phyloP scores from a whole-genome alignment of 2,329 filamentous ascomycete species.

The Aspergillus neotritici region DNA sequence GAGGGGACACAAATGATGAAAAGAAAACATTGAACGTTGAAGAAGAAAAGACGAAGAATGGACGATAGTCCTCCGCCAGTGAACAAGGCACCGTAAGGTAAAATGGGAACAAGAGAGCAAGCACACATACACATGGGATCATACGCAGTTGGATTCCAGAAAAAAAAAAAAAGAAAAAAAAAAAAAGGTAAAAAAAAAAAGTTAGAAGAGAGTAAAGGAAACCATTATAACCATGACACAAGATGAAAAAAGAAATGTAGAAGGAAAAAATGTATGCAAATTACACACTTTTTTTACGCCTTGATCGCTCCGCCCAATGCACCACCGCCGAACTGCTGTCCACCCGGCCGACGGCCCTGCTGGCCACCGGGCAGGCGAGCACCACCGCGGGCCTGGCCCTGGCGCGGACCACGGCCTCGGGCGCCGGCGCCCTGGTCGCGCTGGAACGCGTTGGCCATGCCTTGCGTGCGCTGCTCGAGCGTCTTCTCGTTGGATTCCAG shows the following conservation, averaged over 20 bases:
- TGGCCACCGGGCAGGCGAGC: conserved; percentile 35
- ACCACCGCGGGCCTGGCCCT: conserved; percentile 35
- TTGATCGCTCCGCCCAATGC: conserved; percentile 49
- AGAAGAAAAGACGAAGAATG: conserved; percentile 3
- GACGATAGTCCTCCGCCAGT: conserved; percentile 1
- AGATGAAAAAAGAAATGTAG: conserved; percentile 15
- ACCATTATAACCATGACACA: conserved; percentile 18
- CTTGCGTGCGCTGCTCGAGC: conserved; percentile 92
- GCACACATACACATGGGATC: conserved; percentile 14
- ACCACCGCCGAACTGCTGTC: conserved; percentile 47
- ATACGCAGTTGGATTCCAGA: conserved; percentile 19
- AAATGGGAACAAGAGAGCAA: conserved; percentile 6
- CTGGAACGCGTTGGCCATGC: conserved; percentile 92
- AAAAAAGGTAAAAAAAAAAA: conserved; percentile 11
- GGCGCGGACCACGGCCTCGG: conserved; percentile 53
- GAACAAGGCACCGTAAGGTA: not conserved
- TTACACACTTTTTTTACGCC: conserved; percentile 38
- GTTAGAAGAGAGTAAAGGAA: conserved; percentile 18
- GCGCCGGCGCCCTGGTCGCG: conserved; percentile 74
- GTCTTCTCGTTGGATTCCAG: conserved; percentile 98
- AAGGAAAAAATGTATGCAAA: conserved; percentile 24
- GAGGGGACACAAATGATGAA: conserved; percentile 4
- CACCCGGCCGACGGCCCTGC: conserved; percentile 42
- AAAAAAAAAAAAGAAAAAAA: conserved; percentile 19
- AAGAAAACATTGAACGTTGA: conserved; percentile 14